These are phyloP conservation scores for Amoebophrya sp. DNA, from an alignment of 169 alveolate genomes.

Conservation along the genomic window DNA sequence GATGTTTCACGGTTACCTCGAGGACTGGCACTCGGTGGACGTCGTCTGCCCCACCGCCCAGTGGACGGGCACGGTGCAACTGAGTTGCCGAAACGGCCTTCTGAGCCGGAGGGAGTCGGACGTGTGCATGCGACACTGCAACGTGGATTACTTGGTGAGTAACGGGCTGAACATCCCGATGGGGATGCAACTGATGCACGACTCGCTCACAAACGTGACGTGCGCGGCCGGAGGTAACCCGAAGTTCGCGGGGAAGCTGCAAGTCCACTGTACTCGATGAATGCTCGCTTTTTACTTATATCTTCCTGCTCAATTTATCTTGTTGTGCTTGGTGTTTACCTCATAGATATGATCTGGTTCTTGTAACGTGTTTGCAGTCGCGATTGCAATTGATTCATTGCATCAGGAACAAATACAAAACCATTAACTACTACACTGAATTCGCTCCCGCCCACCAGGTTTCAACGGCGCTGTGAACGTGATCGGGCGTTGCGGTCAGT, in stretches of 20 bases:
- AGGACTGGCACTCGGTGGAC: background rate
- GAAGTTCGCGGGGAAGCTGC: background rate
- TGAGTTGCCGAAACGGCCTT: background rate
- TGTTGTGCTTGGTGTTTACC: no score
- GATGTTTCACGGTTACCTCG: background rate
- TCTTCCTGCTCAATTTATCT: no score
- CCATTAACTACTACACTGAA: no score
- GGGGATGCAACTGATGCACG: background rate
- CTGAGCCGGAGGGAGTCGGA: background rate
- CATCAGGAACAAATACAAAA: no score
- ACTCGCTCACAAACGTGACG: background rate
- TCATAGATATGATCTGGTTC: no score
- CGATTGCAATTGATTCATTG: no score
- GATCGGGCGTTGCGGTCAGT: background rate
- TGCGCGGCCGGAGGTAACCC: background rate
- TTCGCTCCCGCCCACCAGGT: no score
- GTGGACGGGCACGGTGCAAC: background rate
- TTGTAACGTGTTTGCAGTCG: no score
- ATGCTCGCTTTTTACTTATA: no score
- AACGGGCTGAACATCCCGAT: background rate
- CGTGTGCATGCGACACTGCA: constrained; percentile 4
- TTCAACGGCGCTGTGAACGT: background rate
- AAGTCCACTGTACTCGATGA: background rate
- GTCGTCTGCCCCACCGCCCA: background rate
- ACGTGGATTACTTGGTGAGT: background rate